Evolutionary conservation across 345 rosid species (phyloP).

Genomic region (Cardiospermum halicacabum): DNA sequence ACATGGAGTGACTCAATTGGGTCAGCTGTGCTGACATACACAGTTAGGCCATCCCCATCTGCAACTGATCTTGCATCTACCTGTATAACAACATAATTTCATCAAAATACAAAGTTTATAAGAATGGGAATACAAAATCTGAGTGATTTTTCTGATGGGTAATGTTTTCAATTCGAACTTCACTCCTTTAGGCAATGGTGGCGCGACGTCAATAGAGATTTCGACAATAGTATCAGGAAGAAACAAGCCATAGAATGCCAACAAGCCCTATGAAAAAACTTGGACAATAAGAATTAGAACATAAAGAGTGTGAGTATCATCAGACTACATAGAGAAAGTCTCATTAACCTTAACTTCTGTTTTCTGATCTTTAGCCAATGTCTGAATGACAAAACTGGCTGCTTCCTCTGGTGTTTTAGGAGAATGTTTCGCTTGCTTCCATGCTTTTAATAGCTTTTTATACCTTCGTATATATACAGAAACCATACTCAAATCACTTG

Average conservation of each 20-base stretch:
- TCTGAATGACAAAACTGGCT: constrained; percentile 50
- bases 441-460: constrained; percentile 67
- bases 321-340: too few species aligned
- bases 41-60: constrained; percentile 80
- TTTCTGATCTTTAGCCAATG: constrained; percentile 55
- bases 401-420: constrained; percentile 72
- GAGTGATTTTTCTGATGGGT: constrained; percentile 60
- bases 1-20: constrained; percentile 55
- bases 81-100: constrained; percentile 35
- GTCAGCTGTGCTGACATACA: constrained; percentile 54
- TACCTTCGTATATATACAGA: constrained; percentile 47
- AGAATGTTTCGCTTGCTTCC: constrained; percentile 71
- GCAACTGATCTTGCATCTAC: constrained; percentile 68
- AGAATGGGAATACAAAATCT: too few species aligned
- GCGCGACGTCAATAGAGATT: constrained; percentile 34
- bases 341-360: constrained; percentile 96
- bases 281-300: background rate
- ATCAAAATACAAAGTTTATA: constrained; percentile 2
- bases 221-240: constrained; percentile 35
- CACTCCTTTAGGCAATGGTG: constrained; percentile 46
- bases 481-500: background rate
- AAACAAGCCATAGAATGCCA: constrained; percentile 78
- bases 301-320: too few species aligned
- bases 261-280: constrained; percentile 41
- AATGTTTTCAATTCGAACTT: constrained; percentile 57